Percentiles rank a stretch among this genome's conserved stretches.
Evolutionary conservation across 345 rosid species (phyloP).

Genomic region (Hevea brasiliensis): DNA sequence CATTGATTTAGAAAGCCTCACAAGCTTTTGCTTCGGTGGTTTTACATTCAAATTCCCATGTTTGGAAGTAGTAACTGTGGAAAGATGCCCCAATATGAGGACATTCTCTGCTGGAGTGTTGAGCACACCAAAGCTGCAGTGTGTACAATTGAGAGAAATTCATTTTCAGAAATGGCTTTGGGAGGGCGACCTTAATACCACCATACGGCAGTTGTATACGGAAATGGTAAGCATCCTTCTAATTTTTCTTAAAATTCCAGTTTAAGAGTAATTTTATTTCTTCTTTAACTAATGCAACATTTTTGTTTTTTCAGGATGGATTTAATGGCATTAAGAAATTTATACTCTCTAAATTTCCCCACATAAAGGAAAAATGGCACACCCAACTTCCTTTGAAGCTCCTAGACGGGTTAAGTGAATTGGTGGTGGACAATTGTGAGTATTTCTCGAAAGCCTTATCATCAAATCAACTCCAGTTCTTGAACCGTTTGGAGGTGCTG

Average conservation of each 20-base stretch:
- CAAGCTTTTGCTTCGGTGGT: neutral
- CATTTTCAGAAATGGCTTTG: neutral
- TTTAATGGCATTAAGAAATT: neutral
- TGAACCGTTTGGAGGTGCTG: neutral
- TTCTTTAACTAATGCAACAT: too few species aligned
- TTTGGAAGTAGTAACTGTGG: neutral
- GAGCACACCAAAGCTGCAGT: neutral
- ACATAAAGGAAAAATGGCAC: conserved; percentile 5
- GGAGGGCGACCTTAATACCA: neutral
- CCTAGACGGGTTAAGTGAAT: neutral
- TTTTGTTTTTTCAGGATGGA: neutral
- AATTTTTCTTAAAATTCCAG: neutral
- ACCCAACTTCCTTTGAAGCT: neutral
- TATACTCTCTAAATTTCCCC: conserved; percentile 4
- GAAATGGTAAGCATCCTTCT: neutral
- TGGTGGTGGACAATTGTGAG: conserved; percentile 5
- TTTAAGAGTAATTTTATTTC: neutral
- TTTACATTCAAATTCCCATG: neutral
- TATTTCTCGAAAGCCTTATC: conserved; percentile 5
- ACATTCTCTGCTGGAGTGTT: neutral
- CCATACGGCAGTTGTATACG: neutral
- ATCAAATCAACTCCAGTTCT: neutral
- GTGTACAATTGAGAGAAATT: neutral
- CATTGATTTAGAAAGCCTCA: neutral
- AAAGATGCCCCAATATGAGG: neutral